A percentile compares a stretch with the other conserved stretches of the same genome.
phyloP scores from a whole-genome alignment of 2,329 filamentous ascomycete genomes.

The Aspergillus sojae region DNA sequence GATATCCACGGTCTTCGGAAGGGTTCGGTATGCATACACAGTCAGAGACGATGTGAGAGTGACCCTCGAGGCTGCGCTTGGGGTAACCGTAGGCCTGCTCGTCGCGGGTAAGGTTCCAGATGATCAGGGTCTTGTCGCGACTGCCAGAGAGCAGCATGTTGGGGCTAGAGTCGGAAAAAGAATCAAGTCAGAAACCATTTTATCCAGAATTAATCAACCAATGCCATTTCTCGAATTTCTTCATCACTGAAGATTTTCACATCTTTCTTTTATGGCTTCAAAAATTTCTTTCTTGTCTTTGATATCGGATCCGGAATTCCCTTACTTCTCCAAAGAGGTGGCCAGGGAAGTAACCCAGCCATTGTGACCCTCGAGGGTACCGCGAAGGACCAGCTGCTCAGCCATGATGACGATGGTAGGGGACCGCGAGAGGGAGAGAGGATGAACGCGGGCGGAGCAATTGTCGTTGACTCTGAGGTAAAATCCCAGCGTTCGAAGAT shows the following conservation, averaged over 20 bases:
- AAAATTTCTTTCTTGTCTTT: conserved; percentile 12
- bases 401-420: conserved; percentile 64
- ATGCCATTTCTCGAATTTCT: conserved; percentile 12
- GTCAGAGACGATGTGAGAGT: conserved; percentile 99
- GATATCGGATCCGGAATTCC: conserved; percentile 24
- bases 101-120: conserved; percentile 99
- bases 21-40: conserved; percentile 71
- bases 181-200: conserved; percentile 39
- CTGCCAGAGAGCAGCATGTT: conserved; percentile 99
- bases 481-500: conserved; percentile 40
- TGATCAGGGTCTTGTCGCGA: conserved; percentile 99
- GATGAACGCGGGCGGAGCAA: conserved; percentile 44
- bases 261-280: conserved; percentile 16
- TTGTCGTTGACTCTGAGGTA: conserved; percentile 44
- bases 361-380: conserved; percentile 98
- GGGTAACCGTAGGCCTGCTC: conserved; percentile 98
- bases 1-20: conserved; percentile 6
- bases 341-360: conserved; percentile 99
- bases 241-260: conserved; percentile 2
- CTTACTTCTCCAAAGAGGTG: conserved; percentile 98
- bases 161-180: conserved; percentile 62
- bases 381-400: conserved; percentile 94
- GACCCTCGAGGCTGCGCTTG: conserved; percentile 97
- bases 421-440: conserved; percentile 40
- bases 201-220: conserved; percentile 30